These are phyloP conservation scores for Meredithiella fracta DNA, from an alignment of 2,329 filamentous ascomycete species.

Conservation along the genomic window DNA sequence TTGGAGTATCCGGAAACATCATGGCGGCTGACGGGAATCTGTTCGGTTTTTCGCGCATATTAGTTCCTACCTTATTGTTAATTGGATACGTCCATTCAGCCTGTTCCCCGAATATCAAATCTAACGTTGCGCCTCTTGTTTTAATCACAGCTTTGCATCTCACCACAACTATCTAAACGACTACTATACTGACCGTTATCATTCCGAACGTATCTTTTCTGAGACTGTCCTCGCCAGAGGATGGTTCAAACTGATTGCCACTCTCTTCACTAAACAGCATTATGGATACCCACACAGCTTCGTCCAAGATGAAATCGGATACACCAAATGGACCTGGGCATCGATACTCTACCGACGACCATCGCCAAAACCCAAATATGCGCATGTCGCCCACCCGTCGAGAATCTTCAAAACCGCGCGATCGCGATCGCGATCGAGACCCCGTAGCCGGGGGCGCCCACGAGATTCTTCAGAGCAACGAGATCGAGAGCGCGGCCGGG, in stretches of 20 bases:
- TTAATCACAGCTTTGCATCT: too few species aligned
- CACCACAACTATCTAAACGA: not conserved
- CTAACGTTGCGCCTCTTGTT: too few species aligned
- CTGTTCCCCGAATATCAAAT: too few species aligned
- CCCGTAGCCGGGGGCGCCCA: not conserved
- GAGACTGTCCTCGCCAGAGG: constrained; percentile 6
- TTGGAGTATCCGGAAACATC: not conserved
- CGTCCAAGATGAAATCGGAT: constrained; percentile 12
- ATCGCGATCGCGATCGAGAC: constrained; percentile 2
- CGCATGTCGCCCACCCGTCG: constrained; percentile 1
- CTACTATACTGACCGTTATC: not conserved
- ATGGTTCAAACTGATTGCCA: constrained; percentile 10
- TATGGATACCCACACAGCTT: constrained; percentile 12
- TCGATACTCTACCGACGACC: constrained; percentile 2
- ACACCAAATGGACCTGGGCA: constrained; percentile 2
- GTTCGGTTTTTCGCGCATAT: not conserved
- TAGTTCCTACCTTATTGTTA: too few species aligned
- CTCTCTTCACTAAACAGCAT: constrained; percentile 6
- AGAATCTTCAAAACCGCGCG: constrained; percentile 3
- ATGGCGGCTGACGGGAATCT: not conserved
- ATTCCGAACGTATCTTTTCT: not conserved
- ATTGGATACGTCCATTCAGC: too few species aligned
- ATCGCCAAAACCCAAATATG: not conserved
- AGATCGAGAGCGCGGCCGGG: constrained; percentile 9
- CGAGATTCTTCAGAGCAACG: constrained; percentile 10